Base-by-base conservation (phyloP, 192 early-diverging fungal species). In the Coemansia sp. region DNA sequence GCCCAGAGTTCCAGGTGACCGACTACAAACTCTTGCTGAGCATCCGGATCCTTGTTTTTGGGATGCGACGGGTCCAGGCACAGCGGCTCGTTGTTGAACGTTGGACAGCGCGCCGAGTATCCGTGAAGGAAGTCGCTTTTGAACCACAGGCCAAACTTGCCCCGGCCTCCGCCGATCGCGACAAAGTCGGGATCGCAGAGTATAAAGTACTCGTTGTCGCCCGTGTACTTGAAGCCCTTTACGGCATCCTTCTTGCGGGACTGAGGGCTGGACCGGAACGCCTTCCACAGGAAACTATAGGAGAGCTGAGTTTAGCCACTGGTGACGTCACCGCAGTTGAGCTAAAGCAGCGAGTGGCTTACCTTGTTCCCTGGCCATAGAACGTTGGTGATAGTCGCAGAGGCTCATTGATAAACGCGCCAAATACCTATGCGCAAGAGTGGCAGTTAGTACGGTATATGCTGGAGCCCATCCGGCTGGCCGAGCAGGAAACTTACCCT, bases 351-450 rank as follows among this genome's bases (percentile, higher is more conserved):
- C 17, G 27, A 15, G 17, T 25, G 21, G 50, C 53, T 56, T 73
- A 89, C 85, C 87, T 87, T 79, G 87, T 86, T 28, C 90, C 88
- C n/a, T 86, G 85, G 17, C 90, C 90, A 36, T 92, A 92, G 58
- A 86, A 92, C 34, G 80, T 71, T 15, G 84, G 62, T 14, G 73
- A 70, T 11, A 82, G 79, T 30, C 79, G 75, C 27, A 89, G 73
- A 4, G 84, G 60, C 48, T 92, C 86, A 28, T 75, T 85, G 8
- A 89, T 45, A 59, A 82, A 92, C 12, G 86, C 87, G 22, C 90
- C 90, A 80, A 92, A 92, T 9, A 90, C 78, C 83, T 91, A 75
- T 34, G 39, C 36, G 15, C 40, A 22, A 42, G 36, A 17, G 36
- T 5, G 4, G 1, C 12, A 38, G 15, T 17, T 15, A 39, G 7